A percentile compares a stretch with the other conserved stretches of the same genome.
Conservation (phyloP, 805 yeast genomes). For the Spathaspora girioi region DNA sequence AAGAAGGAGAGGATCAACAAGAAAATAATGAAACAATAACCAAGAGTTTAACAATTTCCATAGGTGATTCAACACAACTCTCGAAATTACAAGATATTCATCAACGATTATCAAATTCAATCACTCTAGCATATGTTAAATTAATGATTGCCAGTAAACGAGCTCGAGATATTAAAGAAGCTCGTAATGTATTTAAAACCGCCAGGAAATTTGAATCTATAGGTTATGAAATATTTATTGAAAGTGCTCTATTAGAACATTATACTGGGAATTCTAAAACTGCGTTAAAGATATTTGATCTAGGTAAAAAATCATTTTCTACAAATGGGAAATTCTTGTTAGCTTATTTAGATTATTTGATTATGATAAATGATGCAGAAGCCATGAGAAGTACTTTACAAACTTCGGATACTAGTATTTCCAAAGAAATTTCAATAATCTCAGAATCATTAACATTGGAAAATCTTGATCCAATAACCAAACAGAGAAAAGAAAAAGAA, state of each 20-base stretch:
- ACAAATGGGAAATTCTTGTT: slow-evolving; percentile 59
- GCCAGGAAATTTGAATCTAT: slow-evolving; percentile 61
- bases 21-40: slow-evolving; percentile 5
- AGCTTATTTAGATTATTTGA: slow-evolving; percentile 69
- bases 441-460: slow-evolving; percentile 21
- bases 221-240: slow-evolving; percentile 75
- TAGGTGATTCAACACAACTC: slow-evolving; percentile 18
- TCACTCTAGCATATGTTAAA: slow-evolving; percentile 66
- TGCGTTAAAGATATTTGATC: slow-evolving; percentile 72
- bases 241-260: slow-evolving; percentile 79
- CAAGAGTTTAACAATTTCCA: slow-evolving; percentile 10
- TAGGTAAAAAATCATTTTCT: slow-evolving; percentile 62
- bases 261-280: slow-evolving; percentile 62
- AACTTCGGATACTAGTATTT: slow-evolving; percentile 55
- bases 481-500: slow-evolving; percentile 41
- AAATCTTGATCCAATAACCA: slow-evolving; percentile 29
- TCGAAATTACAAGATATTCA: slow-evolving; percentile 16
- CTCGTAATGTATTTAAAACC: slow-evolving; percentile 66
- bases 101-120: slow-evolving; percentile 25
- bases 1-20: slow-evolving; percentile 14
- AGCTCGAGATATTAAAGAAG: slow-evolving; percentile 62
- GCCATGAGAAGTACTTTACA: slow-evolving; percentile 83
- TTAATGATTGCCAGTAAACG: slow-evolving; percentile 73
- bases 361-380: slow-evolving; percentile 63
- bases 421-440: slow-evolving; percentile 31